Evolutionary conservation across 2,329 filamentous ascomycete genomes (phyloP).

Genomic region (Penicillium sp.): DNA sequence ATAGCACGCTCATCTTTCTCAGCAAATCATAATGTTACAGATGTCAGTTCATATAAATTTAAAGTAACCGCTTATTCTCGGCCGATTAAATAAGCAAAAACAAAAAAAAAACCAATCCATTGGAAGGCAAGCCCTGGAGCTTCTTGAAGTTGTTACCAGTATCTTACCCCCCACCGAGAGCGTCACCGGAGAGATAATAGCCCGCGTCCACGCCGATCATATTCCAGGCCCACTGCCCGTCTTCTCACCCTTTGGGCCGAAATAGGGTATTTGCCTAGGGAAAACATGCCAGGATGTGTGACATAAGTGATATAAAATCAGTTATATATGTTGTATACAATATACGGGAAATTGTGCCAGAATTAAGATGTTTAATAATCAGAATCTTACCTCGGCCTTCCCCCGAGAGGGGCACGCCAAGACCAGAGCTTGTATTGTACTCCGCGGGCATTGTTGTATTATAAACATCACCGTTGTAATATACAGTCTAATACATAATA

Average conservation of each 20-base stretch:
- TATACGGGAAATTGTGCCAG: no score
- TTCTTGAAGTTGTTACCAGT: no score
- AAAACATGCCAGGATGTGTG: no score
- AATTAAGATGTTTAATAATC: neutral
- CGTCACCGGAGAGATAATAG: conserved; percentile 18
- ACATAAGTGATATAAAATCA: no score
- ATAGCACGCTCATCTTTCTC: conserved; percentile 4
- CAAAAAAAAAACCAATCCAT: no score
- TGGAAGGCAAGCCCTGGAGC: no score
- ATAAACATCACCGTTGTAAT: no score
- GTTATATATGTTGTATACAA: no score
- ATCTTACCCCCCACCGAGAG: neutral
- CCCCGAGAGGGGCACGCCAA: neutral
- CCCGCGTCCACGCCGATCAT: conserved; percentile 19
- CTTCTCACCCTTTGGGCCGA: neutral
- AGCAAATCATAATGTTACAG: neutral
- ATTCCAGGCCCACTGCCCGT: conserved; percentile 12
- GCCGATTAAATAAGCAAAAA: neutral
- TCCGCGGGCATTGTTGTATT: no score
- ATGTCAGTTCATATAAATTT: no score
- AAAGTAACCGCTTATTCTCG: neutral
- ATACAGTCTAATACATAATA: no score
- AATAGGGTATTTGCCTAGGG: neutral
- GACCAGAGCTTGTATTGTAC: no score
- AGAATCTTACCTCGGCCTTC: neutral